Conservation (phyloP, 2,329 filamentous ascomycete genomes). For the Knoxdaviesia capensis region DNA sequence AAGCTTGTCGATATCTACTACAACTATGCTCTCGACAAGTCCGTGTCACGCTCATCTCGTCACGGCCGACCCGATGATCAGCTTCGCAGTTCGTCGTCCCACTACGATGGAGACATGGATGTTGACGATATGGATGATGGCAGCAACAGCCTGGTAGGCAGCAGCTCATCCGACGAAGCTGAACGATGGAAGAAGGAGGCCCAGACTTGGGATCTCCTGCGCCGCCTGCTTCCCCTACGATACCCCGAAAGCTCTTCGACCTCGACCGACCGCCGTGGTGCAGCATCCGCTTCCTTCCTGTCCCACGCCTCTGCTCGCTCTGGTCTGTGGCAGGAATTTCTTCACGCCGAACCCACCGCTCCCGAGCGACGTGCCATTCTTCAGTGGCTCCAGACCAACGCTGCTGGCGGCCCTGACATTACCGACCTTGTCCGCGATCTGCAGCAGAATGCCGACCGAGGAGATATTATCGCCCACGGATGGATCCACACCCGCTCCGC, state of each 20-base stretch:
- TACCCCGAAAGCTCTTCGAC: conserved; percentile 20
- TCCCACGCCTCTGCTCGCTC: conserved; percentile 1
- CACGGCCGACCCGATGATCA: conserved; percentile 3
- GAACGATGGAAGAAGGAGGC: conserved; percentile 55
- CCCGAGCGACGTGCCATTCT: conserved; percentile 63
- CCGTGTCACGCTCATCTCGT: conserved; percentile 8
- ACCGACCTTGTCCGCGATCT: conserved; percentile 58
- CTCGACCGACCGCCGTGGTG: neutral
- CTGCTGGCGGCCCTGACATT: conserved; percentile 49
- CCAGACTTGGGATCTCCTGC: conserved; percentile 77
- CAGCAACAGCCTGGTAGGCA: conserved; percentile 3
- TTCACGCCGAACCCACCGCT: conserved; percentile 51
- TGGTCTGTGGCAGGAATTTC: conserved; percentile 38
- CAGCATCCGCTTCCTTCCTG: neutral
- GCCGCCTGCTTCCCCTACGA: conserved; percentile 51
- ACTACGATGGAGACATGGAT: conserved; percentile 34
- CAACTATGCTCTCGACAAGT: conserved; percentile 27
- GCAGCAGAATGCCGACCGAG: conserved; percentile 55
- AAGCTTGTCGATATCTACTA: conserved; percentile 47
- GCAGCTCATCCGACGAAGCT: conserved; percentile 3
- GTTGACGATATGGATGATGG: conserved; percentile 26
- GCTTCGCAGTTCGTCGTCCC: conserved; percentile 14
- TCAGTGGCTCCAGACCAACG: conserved; percentile 69
- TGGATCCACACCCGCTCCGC: conserved; percentile 83
- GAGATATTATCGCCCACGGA: conserved; percentile 67